Evolutionary conservation across 2,329 filamentous ascomycete species (phyloP), one percentile per base, ranked within the genome.

Genomic region (Nectriaceae sp.): DNA sequence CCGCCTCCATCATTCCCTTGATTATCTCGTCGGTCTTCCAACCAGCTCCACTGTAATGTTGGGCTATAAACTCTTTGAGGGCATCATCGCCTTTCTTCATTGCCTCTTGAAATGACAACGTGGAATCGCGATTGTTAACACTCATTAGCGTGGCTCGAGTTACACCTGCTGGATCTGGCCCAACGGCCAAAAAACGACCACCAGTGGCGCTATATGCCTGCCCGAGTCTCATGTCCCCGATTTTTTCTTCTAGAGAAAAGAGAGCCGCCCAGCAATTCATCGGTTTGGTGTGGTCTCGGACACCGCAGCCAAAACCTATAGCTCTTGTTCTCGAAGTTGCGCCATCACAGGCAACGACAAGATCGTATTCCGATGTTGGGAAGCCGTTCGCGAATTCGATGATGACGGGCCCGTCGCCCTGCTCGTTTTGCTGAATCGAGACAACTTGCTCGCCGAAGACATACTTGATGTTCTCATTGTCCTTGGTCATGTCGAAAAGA

Each of bases 271-370:
- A 77, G 48, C 44, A 54, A 52, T 74, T 70, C 6, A 62, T 55
- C 0, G 69, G 59, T 2, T 55, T 26, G 21, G 76, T 61, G 47
- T 75, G 56, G 42, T 75, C 68, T 40, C 68, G 65, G 1, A 70
- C 62, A 31, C 64, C 65, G 43, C 70, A 71, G 8, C 61, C 65
- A 10, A 77, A 61, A 13, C 70, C 73, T 8, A 78, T 65, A 2
- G 73, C 71, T 38, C 76, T 67, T 21, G 74, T 78, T 35, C 70
- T 63, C 3, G 76, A 79, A 2, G 67, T 73, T 11, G 73, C 61
- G 2, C 76, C 76, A 49, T 79, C 76, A 46, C 70, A 73, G 19
- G 72, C 75, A 11, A 79, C 71, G 15, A 80, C 70, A 3, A 80
- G 68, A 46, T 78, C 75, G 51, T 66, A 78, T n/a, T 69, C 56